Evolutionary conservation across 2,329 filamentous ascomycete species (phyloP), one percentile per base, ranked within the genome.

Genomic region (Myotisia sp.): DNA sequence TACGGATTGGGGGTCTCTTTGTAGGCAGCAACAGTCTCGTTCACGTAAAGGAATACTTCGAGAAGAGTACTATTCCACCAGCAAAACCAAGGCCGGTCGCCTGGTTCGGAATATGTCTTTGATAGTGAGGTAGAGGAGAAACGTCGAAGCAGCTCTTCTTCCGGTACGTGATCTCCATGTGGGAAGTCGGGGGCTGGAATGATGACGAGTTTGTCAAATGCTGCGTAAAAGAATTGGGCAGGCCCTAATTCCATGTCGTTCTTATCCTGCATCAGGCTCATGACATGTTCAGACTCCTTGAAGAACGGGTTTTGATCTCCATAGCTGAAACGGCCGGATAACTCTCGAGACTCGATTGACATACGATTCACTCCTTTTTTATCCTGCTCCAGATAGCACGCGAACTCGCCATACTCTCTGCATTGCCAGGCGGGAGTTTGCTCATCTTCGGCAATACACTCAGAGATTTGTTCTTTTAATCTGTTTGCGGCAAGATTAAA

Each of bases 51-150:
- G 52, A 78, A 79, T 23, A 71, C 69, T 50, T 80, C 76, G 32
- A 79, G 62, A 34, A 73, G 63, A 0, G 76, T 80, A 9, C 63
- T 59, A 48, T 80, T 80, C 74, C 74, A 81, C 50, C 69, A 71
- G 52, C 76, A 81, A 46, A 73, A 76, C 75, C 75, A 81, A 2
- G 75, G 74, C 38, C 64, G 65, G 22, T 78, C 71, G 6, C 71
- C 70, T n/a, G 65, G 61, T 37, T 59, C 50, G 7, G 59, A 50
- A 36, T 64, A 58, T 33, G 60, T 51, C 42, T 63, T 57, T 24
- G 13, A 9, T 59, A 26, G 13, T 10, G 12, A 18, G 33, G 21
- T 28, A 59, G 7, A 37, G 58, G 56, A 33, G 52, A 42, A 37
- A 42, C 46, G 34, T 38, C 44, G 28, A 7, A 37, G 23, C 24